Evolutionary conservation across 1,284 basidiomycete species (phyloP), one percentile per base, ranked within the genome.

Genomic region (Cryptococcus deneoformans): DNA sequence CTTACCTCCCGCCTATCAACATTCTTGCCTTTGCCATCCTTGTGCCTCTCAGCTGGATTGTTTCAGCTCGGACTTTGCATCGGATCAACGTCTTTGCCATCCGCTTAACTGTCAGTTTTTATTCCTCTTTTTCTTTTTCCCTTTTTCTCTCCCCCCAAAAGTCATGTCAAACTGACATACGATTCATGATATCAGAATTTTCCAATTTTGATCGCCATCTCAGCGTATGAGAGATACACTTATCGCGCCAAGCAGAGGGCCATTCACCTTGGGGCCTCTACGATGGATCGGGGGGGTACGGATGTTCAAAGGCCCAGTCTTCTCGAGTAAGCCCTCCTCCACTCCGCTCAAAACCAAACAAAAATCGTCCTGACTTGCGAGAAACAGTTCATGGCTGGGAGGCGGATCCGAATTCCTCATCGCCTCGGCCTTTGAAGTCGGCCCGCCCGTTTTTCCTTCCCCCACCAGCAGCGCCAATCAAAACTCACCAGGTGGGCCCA

Each of bases 31-130:
- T 92, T 68, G 59, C 84, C 16, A 80, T 92, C 57, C 81, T 94
- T 48, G 86, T 88, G 67, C 90, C 90, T 5, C 80, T 87, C 29
- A 87, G 86, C 64, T 89, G 83, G 73, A 67, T 89, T 43, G 75
- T 90, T 9, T 82, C 86, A 5, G 88, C 90, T 0, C 82, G 89
- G 39, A 81, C 83, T 2, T 77, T 94, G 24, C 92, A 94, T 70
- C 82, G 86, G 0, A 79, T 83, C 43, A 93, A 93, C 67, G 90
- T 93, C 2, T 86, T 90, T 69, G 79, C 90, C 50, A 91, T 94
- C 73, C 88, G 86, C 64, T 59, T 87, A 7, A 92, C 90, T 8
- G 86, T 67, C 37, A 65, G 68, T 29, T 5, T 29, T 29, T 29
- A 29, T 29, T 29, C 29, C 29, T 59, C 7, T 39, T 16, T 39